phyloP scores from a whole-genome alignment of 805 yeast species.

The Kodamaea jinghongensis region DNA sequence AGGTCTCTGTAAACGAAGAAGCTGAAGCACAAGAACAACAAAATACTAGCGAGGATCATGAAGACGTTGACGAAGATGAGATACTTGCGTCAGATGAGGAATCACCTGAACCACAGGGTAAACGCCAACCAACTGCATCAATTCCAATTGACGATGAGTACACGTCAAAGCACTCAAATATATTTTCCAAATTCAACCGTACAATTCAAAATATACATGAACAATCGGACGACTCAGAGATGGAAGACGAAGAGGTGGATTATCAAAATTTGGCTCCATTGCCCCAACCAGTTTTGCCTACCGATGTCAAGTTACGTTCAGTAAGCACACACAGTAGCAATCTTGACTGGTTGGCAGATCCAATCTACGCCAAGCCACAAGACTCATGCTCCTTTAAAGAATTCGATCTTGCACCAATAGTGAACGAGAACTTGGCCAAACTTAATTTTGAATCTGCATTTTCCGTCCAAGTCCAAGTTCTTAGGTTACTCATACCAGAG shows the following conservation, averaged over 20 bases:
- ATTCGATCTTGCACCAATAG: slow-evolving; percentile 42
- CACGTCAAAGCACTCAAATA: slow-evolving; percentile 20
- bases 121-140: background rate
- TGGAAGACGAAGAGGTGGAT: slow-evolving; percentile 18
- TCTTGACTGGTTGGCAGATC: slow-evolving; percentile 67
- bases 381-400: slow-evolving; percentile 46
- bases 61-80: slow-evolving; percentile 17
- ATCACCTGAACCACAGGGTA: background rate
- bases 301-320: slow-evolving; percentile 40
- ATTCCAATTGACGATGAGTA: slow-evolving; percentile 8
- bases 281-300: slow-evolving; percentile 78
- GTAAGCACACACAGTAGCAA: slow-evolving; percentile 28
- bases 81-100: slow-evolving; percentile 5
- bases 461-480: slow-evolving; percentile 71
- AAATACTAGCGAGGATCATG: slow-evolving; percentile 8
- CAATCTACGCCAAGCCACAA: slow-evolving; percentile 53
- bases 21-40: slow-evolving; percentile 6
- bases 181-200: slow-evolving; percentile 20
- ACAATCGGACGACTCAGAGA: slow-evolving; percentile 26
- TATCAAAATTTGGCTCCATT: slow-evolving; percentile 57
- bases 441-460: slow-evolving; percentile 58
- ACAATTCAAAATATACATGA: slow-evolving; percentile 21
- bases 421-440: slow-evolving; percentile 46
- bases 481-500: slow-evolving; percentile 51
- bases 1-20: slow-evolving; percentile 2